These are phyloP conservation scores for Aegilops tauschii DNA, from an alignment of 176 grass and related monocot genomes.

Conservation along the genomic window DNA sequence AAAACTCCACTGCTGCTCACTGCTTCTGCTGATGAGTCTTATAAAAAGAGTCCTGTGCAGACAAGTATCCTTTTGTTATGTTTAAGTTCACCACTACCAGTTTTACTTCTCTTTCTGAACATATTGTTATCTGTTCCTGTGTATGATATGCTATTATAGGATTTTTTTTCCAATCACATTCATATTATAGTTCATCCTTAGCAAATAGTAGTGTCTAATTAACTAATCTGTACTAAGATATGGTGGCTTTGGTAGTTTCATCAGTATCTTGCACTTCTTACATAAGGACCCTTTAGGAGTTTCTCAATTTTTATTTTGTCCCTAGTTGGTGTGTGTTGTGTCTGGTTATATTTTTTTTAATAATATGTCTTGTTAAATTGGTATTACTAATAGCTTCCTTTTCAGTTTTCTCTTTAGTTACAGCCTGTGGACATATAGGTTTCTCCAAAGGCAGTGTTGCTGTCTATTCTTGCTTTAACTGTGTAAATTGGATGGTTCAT, in stretches of 20 bases:
- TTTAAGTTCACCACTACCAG: not conserved
- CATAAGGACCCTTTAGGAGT: not conserved
- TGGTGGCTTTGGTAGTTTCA: slow-evolving; percentile 1
- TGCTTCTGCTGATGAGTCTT: slow-evolving; percentile 50
- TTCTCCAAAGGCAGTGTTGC: not conserved
- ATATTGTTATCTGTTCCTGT: not conserved
- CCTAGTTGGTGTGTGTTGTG: not conserved
- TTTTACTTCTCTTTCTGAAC: not conserved
- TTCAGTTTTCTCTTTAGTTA: not conserved
- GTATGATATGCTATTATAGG: slow-evolving; percentile 10
- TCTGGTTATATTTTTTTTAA: not conserved
- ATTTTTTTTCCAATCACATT: not conserved
- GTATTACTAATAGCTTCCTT: not conserved
- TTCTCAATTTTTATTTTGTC: not conserved
- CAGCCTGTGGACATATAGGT: not conserved
- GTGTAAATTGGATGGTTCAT: not conserved
- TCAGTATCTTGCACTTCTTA: not conserved
- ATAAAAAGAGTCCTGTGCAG: slow-evolving; percentile 51
- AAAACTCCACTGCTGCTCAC: slow-evolving; percentile 69
- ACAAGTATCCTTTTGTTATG: slow-evolving; percentile 50
- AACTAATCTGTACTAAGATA: not conserved
- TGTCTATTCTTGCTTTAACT: slow-evolving; percentile 7
- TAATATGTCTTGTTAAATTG: not conserved
- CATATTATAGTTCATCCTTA: not conserved
- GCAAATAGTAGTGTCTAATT: not conserved